Evolutionary conservation across 768 basidiomycete species (phyloP), one percentile per base, ranked within the genome.

Genomic region (Mycena floridula): DNA sequence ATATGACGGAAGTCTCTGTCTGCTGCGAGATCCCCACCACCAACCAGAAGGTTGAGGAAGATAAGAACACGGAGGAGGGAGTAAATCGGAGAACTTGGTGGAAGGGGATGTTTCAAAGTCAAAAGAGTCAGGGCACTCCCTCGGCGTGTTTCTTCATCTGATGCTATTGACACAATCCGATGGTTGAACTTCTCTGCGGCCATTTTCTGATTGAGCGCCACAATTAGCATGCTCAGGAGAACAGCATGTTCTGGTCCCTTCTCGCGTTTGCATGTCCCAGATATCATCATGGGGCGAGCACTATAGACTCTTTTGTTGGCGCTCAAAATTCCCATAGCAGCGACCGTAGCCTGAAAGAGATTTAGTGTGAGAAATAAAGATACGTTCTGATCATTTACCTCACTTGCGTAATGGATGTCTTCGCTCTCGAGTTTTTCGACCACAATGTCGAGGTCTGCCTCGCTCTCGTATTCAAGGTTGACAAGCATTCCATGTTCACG

Each of bases 1-100:
- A 65, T 45, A 46, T 68, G 67, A 43, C 64, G 63, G 16, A 39
- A 60, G 43, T 67, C 66, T 35, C 64, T 67, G 30, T 68, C 65
- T 1, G 45, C 43, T 5, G 66, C 67, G 4, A 67, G n/a, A 38
- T 67, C 64, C 38, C 67, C 56, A 22, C 55, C 52, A 5, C 66
- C 63, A 16, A 63, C 61, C n/a, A 54, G 30, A 2, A 61, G 44
- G 41, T 68, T 57, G 48, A 68, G 47, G 25, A 63, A 43, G 1
- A 0, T 20, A 0, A 68, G 42, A 3, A 18, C 13, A 9, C 27
- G 9, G 4, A 67, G 55, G 1, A 57, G 46, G 3, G 8, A 16
- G 43, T 56, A 61, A 18, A 68, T 55, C 0, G 46, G 32, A 2
- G 66, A 66, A 1, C 42, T 25, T 7, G 27, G 7, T 6, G 42